Evolutionary conservation across 441 rosid species (phyloP), one percentile per base, ranked within the genome.

Genomic region (Aquilaria agallochum): DNA sequence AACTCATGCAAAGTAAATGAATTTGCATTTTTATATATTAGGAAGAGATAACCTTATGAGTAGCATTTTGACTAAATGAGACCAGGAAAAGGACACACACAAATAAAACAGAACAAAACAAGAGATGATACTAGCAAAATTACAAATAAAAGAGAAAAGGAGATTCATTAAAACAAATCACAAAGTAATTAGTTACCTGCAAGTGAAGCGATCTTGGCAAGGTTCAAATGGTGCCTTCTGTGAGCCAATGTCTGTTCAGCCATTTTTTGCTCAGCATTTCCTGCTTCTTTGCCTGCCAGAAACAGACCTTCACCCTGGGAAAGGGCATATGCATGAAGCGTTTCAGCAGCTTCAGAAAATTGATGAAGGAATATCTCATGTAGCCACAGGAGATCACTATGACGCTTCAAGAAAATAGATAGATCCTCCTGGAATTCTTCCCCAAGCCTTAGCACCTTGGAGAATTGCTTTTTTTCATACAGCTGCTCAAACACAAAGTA

Each of bases 341-440:
- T 88, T 68, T 84, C 97, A 48, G 98, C 86, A 60, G 97, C 96
- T 46, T 81, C 78, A 51, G 96, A 80, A 75, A 89, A 95, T 40
- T 81, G 89, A 78, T 92, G 91, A 67, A 95, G 92, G 69, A 83
- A 95, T 68, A 86, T 65, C 70, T 90, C 85, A 77, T 92, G 99
- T 77, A 89, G 87, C 99, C 99, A 95, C 69, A 76, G 63, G 46
- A 92, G 87, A 70, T 81, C 78, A 50, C 54, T 72, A 64, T 84
- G 89, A 63, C 82, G 79, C 79, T 79, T 88, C 32, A 95, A 78
- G 72, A 86, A 95, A 64, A 86, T 72, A 32, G 84, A 70, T 51
- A 95, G 74, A 73, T 88, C 96, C 54, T 86, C 92, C 58, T 75
- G 97, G 67, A 95, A 95, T 62, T 95, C 99, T 76, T 95, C 99